A percentile compares a stretch with the other conserved stretches of the same genome.
These are phyloP conservation scores for Trichoderma sp. DNA, from an alignment of 2,329 filamentous ascomycete genomes.

Conservation along the genomic window DNA sequence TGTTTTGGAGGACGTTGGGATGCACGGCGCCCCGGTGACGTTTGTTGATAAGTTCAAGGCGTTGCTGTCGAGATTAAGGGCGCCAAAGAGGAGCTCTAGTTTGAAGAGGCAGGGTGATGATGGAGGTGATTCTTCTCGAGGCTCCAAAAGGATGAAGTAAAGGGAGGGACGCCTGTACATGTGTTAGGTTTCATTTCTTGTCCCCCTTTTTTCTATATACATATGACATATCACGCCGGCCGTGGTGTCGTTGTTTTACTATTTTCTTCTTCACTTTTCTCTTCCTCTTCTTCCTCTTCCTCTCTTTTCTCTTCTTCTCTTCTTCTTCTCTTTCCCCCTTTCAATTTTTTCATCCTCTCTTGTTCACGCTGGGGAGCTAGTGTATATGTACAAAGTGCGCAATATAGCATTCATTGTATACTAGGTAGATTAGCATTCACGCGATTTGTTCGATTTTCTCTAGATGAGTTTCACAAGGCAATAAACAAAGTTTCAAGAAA, in stretches of 20 bases:
- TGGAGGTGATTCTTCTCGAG: slow-evolving; percentile 26
- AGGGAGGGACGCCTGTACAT: not conserved
- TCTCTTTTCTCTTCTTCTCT: not conserved
- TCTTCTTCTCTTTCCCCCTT: not conserved
- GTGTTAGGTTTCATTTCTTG: not conserved
- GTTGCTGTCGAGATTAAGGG: slow-evolving; percentile 35
- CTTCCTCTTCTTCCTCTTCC: not conserved
- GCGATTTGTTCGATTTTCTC: not conserved
- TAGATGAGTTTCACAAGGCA: not conserved
- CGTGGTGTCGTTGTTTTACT: not conserved
- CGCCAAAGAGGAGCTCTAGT: slow-evolving; percentile 31
- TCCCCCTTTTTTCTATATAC: not conserved
- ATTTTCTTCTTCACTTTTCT: not conserved
- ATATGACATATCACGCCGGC: not conserved
- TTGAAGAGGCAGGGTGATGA: slow-evolving; percentile 35
- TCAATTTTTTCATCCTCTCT: not conserved
- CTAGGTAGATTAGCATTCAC: not conserved
- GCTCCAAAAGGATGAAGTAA: slow-evolving; percentile 40
- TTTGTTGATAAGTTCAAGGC: slow-evolving; percentile 41
- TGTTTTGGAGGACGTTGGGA: slow-evolving; percentile 36
- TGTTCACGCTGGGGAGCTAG: not conserved
- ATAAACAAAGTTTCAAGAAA: not conserved
- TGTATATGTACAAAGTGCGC: not conserved
- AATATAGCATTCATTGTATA: not conserved
- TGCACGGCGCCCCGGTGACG: slow-evolving; percentile 36